Percentiles rank a stretch among this genome's conserved stretches.
Conservation (phyloP, 352 stramenopile genomes). For the Phytophthora melonis region DNA sequence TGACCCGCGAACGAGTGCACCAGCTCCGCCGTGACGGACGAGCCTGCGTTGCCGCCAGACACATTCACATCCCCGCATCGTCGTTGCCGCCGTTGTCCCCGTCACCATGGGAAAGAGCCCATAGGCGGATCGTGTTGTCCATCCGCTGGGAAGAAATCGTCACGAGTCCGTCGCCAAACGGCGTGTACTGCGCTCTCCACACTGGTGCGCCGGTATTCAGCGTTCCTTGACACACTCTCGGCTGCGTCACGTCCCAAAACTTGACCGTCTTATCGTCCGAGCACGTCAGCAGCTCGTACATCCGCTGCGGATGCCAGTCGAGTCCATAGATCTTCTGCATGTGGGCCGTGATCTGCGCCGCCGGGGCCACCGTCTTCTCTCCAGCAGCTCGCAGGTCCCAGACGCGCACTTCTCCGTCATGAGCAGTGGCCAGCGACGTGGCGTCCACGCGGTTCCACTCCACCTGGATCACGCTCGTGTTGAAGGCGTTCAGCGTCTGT, state of each 20-base stretch:
- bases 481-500: constrained; percentile 76
- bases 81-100: constrained; percentile 21
- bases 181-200: constrained; percentile 78
- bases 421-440: constrained; percentile 76
- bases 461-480: constrained; percentile 72
- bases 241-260: constrained; percentile 81
- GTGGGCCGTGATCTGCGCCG: constrained; percentile 75
- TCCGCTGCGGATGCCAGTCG: constrained; percentile 81
- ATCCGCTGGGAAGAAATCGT: constrained; percentile 71
- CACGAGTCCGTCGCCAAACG: constrained; percentile 84
- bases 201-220: constrained; percentile 72
- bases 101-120: constrained; percentile 58
- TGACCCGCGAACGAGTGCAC: constrained; percentile 76
- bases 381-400: constrained; percentile 71
- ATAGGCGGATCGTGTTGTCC: constrained; percentile 72
- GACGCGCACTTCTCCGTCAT: constrained; percentile 81
- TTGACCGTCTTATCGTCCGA: constrained; percentile 89
- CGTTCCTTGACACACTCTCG: constrained; percentile 66
- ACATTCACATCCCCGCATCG: constrained; percentile 24
- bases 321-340: constrained; percentile 89
- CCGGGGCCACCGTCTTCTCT: constrained; percentile 58
- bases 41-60: constrained; percentile 19
- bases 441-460: constrained; percentile 82
- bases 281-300: constrained; percentile 87
- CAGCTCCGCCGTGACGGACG: constrained; percentile 47